Evolutionary conservation across 805 yeast species (phyloP).

Genomic region (Maudiozyma serrabonitensis): DNA sequence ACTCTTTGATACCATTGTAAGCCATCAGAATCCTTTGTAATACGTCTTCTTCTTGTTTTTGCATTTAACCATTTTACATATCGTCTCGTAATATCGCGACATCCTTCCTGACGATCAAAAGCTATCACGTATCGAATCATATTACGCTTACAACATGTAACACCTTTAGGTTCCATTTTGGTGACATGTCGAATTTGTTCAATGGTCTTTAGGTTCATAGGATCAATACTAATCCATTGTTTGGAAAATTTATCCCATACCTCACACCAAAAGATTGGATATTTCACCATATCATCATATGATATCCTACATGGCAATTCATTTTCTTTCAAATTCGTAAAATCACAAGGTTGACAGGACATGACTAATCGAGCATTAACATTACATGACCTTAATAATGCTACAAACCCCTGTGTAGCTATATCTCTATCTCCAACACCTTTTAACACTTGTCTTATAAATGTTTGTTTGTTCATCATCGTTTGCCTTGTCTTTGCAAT

Average conservation of each 20-base stretch:
- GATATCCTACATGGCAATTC: background rate
- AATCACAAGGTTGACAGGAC: conserved; percentile 88
- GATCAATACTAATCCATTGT: conserved; percentile 82
- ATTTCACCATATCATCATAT: conserved; percentile 22
- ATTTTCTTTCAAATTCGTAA: conserved; percentile 34
- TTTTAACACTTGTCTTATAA: conserved; percentile 33
- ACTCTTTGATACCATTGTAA: conserved; percentile 52
- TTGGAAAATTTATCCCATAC: conserved; percentile 73
- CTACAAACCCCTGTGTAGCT: conserved; percentile 81
- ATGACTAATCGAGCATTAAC: conserved; percentile 66
- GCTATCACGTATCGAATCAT: conserved; percentile 69
- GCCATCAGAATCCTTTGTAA: conserved; percentile 50
- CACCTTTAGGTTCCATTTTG: conserved; percentile 55
- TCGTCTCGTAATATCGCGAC: conserved; percentile 76
- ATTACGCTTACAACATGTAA: conserved; percentile 29
- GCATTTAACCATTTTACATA: conserved; percentile 66
- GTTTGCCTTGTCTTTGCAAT: conserved; percentile 12
- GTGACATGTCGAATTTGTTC: conserved; percentile 52
- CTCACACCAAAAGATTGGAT: conserved; percentile 87
- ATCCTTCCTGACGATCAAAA: conserved; percentile 53
- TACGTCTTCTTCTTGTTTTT: conserved; percentile 62
- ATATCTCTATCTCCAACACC: conserved; percentile 67
- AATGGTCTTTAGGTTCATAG: conserved; percentile 51
- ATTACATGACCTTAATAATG: conserved; percentile 59
- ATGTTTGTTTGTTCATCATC: conserved; percentile 32